Evolutionary conservation across 805 yeast species (phyloP), one percentile per base, ranked within the genome.

Genomic region (Yarrowia alimentaria): DNA sequence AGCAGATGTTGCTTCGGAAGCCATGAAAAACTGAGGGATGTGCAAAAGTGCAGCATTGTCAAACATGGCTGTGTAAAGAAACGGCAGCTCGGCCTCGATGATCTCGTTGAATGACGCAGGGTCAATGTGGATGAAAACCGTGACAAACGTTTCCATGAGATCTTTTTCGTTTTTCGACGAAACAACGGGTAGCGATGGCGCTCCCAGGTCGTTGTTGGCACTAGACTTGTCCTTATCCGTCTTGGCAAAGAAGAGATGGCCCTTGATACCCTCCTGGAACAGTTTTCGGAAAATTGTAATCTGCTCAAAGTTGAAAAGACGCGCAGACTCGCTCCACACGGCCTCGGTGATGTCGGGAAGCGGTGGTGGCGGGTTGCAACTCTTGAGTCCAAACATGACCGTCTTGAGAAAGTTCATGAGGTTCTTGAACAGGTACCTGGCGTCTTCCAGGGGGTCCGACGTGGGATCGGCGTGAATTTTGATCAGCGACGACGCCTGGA

Each of bases 21-120:
- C 95, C 55, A 91, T 71, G 65, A 93, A 89, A 61, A 89, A 86
- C 66, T 94, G 98, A 0, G 97, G 96, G 52, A 93, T 78, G 60
- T 91, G 96, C 16, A 94, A 71, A 47, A 91, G 67, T 0, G 96
- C 90, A 1, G 94, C 84, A 64, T 91, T 93, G 17, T 80, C 76
- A 49, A 89, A 69, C 80, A 88, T 85, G 2, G 86, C 77, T 11
- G 84, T 81, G 60, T 86, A 88, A 65, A 90, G 71, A 59, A 78
- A 80, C 17, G 82, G 85, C 52, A 91, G 72, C 65, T 93, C 96
- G 2, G 81, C 74, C 55, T 81, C 87, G 8, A 89, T 81, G 56
- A 93, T 83, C 67, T 93, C 99, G 64, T 87, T 90, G 67, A 94
- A 94, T 0, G 97, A 85, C 0, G 98, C 89, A 16, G 95, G 90